Evolutionary conservation across 1,284 basidiomycete genomes (phyloP).

Genomic region (Singerocomus rubriflavus): DNA sequence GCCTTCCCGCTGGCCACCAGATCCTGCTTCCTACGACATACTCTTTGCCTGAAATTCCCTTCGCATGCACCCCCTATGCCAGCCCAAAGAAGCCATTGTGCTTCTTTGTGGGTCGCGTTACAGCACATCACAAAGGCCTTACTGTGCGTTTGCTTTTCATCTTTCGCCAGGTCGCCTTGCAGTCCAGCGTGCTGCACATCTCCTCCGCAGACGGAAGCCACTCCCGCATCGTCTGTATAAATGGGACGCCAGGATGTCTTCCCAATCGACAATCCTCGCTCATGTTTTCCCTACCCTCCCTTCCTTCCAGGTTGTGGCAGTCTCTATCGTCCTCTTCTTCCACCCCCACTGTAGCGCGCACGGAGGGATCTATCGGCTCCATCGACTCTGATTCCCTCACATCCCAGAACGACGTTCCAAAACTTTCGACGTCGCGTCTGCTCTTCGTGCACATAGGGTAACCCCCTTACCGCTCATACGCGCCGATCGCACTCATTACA

Average conservation of each 20-base stretch:
- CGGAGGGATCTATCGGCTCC: slow-evolving; percentile 24
- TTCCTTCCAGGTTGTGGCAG: slow-evolving; percentile 19
- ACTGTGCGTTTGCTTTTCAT: slow-evolving; percentile 25
- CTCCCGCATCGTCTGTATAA: slow-evolving; percentile 24
- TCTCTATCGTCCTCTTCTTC: background rate
- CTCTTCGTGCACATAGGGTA: slow-evolving; percentile 58
- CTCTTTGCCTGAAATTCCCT: slow-evolving; percentile 11
- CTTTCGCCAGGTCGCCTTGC: slow-evolving; percentile 25
- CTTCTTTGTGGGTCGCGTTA: slow-evolving; percentile 30
- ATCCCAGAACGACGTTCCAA: slow-evolving; percentile 21
- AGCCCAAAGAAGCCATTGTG: slow-evolving; percentile 12
- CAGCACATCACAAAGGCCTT: slow-evolving; percentile 29
- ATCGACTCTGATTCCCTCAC: slow-evolving; percentile 25
- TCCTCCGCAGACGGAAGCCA: slow-evolving; percentile 24
- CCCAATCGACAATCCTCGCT: slow-evolving; percentile 5
- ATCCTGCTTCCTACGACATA: slow-evolving; percentile 13
- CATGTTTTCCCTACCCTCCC: slow-evolving; percentile 19
- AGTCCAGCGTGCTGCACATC: slow-evolving; percentile 12
- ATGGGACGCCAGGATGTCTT: slow-evolving; percentile 14
- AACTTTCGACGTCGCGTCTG: slow-evolving; percentile 46
- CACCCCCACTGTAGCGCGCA: slow-evolving; percentile 9
- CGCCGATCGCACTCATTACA: slow-evolving; percentile 10
- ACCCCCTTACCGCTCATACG: slow-evolving; percentile 11
- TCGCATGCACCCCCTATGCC: slow-evolving; percentile 9
- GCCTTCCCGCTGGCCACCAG: slow-evolving; percentile 12